These are phyloP conservation scores for Magnolia officinalis DNA, from an alignment of 164 flowering plant species.

Conservation along the genomic window DNA sequence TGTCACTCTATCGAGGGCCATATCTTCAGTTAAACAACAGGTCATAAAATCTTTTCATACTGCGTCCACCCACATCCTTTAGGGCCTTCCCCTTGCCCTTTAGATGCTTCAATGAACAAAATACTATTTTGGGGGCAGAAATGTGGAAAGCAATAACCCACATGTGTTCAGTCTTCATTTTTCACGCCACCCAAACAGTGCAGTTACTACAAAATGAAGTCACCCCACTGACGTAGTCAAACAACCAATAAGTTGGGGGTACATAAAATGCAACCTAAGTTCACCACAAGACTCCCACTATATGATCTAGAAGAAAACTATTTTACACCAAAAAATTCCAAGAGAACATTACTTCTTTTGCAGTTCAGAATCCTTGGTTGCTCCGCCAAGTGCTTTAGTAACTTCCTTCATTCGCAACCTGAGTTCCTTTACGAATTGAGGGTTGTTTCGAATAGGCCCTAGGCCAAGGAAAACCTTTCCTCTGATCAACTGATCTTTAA, in stretches of 20 bases:
- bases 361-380: constrained; percentile 68
- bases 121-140: no score
- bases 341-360: constrained; percentile 45
- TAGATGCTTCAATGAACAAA: no score
- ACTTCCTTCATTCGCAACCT: constrained; percentile 68
- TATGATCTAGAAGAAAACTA: background rate
- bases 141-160: no score
- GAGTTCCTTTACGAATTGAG: constrained; percentile 67
- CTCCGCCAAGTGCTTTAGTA: constrained; percentile 64
- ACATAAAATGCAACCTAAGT: no score
- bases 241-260: no score
- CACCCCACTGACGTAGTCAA: background rate
- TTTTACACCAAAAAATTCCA: no score
- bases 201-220: background rate
- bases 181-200: constrained; percentile 36
- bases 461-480: constrained; percentile 69
- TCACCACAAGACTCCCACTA: background rate
- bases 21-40: no score
- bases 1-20: no score
- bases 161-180: constrained; percentile 46
- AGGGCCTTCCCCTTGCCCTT: no score
- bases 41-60: no score
- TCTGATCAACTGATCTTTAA: constrained; percentile 78
- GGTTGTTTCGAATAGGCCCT: constrained; percentile 54
- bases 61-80: no score